phyloP scores from a whole-genome alignment of 176 grass and related monocot genomes.

The Miscanthus lutarioriparius region DNA sequence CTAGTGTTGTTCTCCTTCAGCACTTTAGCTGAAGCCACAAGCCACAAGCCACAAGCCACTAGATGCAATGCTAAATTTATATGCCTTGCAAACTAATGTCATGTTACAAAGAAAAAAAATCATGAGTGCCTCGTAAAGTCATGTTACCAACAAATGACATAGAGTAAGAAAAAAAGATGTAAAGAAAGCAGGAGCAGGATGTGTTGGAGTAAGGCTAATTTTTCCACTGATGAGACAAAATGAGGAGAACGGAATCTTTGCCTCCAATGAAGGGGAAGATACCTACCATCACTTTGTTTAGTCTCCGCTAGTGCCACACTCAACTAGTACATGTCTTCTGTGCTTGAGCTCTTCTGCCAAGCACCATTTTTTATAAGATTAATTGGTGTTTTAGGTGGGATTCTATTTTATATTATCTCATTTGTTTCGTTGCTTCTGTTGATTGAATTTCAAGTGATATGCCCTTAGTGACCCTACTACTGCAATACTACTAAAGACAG shows the following conservation, averaged over 20 bases:
- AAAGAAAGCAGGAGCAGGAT: no score
- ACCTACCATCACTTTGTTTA: conserved; percentile 38
- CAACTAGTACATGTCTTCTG: conserved; percentile 40
- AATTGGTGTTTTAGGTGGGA: conserved; percentile 39
- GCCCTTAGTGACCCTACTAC: conserved; percentile 10
- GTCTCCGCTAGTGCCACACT: conserved; percentile 28
- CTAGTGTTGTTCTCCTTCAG: not conserved
- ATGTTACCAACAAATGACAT: no score
- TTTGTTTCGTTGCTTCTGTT: conserved; percentile 17
- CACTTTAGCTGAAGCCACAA: not conserved
- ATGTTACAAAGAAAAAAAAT: no score
- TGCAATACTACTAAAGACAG: conserved; percentile 43
- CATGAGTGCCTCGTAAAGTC: no score
- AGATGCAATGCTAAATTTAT: no score
- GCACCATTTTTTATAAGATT: conserved; percentile 34
- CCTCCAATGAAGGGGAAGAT: conserved; percentile 37
- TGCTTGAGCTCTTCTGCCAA: conserved; percentile 46
- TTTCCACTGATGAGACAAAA: conserved; percentile 57
- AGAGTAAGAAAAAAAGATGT: no score
- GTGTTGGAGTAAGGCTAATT: no score
- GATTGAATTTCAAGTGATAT: conserved; percentile 30
- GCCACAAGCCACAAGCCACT: no score
- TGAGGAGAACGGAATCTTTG: conserved; percentile 49
- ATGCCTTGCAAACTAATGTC: no score
- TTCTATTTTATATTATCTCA: conserved; percentile 38